Percentiles rank a stretch among this genome's conserved stretches.
Evolutionary conservation across 495 filamentous ascomycete species (phyloP).

Genomic region (Lophiotrema nucula): DNA sequence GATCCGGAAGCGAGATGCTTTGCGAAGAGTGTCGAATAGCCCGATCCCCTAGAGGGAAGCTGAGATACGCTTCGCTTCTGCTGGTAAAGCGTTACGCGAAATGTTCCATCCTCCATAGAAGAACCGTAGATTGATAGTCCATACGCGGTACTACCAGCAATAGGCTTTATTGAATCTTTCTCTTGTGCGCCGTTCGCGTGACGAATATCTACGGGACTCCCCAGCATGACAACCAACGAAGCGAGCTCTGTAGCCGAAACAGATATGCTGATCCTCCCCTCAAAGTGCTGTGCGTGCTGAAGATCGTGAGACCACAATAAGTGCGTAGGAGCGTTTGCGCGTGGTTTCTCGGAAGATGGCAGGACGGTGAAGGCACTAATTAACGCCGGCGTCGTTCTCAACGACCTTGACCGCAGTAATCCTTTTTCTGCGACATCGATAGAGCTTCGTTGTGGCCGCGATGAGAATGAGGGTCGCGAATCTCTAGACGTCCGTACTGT

Average conservation of each 20-base stretch:
- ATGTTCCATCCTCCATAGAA: not conserved
- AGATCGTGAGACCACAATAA: slow-evolving; percentile 10
- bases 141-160: slow-evolving; percentile 2
- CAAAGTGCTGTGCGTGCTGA: slow-evolving; percentile 9
- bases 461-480: not conserved
- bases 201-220: not conserved
- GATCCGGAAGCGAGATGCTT: slow-evolving; percentile 21
- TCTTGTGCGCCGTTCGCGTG: not conserved
- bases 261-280: not conserved
- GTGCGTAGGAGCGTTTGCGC: too few species aligned
- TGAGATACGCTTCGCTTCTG: slow-evolving; percentile 13
- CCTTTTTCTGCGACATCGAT: slow-evolving; percentile 13
- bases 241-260: slow-evolving; percentile 9
- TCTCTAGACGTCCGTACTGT: slow-evolving; percentile 1
- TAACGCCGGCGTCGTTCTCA: slow-evolving; percentile 1
- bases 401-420: slow-evolving; percentile 3
- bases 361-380: not conserved
- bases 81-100: slow-evolving; percentile 6
- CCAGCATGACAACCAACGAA: slow-evolving; percentile 10
- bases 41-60: slow-evolving; percentile 9
- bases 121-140: slow-evolving; percentile 7
- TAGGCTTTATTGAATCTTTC: not conserved
- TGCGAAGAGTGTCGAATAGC: slow-evolving; percentile 16
- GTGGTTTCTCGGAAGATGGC: not conserved
- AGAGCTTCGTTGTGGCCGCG: slow-evolving; percentile 7